phyloP scores from a whole-genome alignment of 768 basidiomycete genomes.

The Punctularia strigosozonata region DNA sequence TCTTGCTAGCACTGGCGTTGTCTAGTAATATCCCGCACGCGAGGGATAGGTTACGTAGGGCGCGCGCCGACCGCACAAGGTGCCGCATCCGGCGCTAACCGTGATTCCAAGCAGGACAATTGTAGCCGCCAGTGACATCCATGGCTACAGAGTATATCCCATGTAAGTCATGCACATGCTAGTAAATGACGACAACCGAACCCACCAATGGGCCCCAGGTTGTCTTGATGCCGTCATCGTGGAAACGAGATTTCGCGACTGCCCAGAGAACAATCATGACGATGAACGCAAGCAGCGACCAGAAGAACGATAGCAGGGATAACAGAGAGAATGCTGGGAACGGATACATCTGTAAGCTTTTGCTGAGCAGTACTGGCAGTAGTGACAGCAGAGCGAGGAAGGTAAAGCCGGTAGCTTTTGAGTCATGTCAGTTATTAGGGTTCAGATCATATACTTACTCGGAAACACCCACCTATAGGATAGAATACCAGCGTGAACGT shows the following conservation, averaged over 20 bases:
- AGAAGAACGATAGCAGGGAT: slow-evolving; percentile 9
- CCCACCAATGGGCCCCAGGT: slow-evolving; percentile 7
- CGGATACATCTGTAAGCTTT: slow-evolving; percentile 8
- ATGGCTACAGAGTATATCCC: slow-evolving; percentile 8
- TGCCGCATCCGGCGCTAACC: slow-evolving; percentile 12
- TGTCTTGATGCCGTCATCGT: slow-evolving; percentile 8
- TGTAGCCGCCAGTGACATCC: slow-evolving; percentile 14
- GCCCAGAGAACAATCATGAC: slow-evolving; percentile 11
- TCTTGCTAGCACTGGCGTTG: too few relatives aligned
- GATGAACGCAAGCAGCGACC: slow-evolving; percentile 9
- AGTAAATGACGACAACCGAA: not conserved
- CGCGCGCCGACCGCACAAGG: slow-evolving; percentile 11
- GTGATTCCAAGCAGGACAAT: slow-evolving; percentile 9
- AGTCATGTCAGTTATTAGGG: not conserved
- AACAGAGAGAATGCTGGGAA: slow-evolving; percentile 11
- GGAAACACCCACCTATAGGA: slow-evolving; percentile 11
- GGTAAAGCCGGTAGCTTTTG: slow-evolving; percentile 11
- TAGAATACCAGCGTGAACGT: slow-evolving; percentile 11
- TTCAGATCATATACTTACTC: not conserved
- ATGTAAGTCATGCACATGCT: not conserved
- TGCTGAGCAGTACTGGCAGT: slow-evolving; percentile 9
- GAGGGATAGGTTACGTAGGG: too few relatives aligned
- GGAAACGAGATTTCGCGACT: slow-evolving; percentile 9
- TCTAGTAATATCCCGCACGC: too few relatives aligned
- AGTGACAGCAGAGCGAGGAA: slow-evolving; percentile 7